Evolutionary conservation across 176 grass and related monocot genomes (phyloP).

Genomic region (Hordeum marinum): DNA sequence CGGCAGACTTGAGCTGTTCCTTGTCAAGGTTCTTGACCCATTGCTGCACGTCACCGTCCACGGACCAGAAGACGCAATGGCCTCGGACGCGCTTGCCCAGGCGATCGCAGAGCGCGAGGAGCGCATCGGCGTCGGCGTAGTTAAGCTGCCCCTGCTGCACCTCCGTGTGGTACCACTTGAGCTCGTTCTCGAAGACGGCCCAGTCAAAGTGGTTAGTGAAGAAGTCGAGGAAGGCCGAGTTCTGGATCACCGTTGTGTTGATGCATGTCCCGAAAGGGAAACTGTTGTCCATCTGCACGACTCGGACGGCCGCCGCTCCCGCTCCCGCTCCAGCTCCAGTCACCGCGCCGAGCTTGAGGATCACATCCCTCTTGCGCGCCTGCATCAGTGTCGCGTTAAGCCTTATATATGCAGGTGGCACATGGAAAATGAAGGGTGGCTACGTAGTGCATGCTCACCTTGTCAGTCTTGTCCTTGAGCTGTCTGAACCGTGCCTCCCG

Average conservation of each 20-base stretch:
- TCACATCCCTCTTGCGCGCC: slow-evolving; percentile 50
- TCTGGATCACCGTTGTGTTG: slow-evolving; percentile 1
- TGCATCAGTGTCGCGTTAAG: background rate
- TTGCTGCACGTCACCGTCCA: slow-evolving; percentile 21
- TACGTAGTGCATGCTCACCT: slow-evolving; percentile 17
- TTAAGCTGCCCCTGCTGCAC: background rate
- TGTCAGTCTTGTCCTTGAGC: slow-evolving; percentile 33
- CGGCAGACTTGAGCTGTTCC: slow-evolving; percentile 17
- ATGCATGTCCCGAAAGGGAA: slow-evolving; percentile 19
- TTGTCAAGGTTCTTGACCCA: slow-evolving; percentile 23
- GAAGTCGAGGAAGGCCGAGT: slow-evolving; percentile 15
- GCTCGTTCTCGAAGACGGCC: slow-evolving; percentile 77
- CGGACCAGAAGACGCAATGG: slow-evolving; percentile 53
- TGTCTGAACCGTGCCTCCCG: slow-evolving; percentile 19
- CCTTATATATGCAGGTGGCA: background rate
- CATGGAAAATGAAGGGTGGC: background rate
- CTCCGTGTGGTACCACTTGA: slow-evolving; percentile 61
- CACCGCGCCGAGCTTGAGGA: slow-evolving; percentile 10
- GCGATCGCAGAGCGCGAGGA: slow-evolving; percentile 34
- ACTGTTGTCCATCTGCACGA: background rate
- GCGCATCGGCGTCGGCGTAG: slow-evolving; percentile 1
- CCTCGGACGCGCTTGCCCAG: slow-evolving; percentile 16
- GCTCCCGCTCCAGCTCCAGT: too few relatives aligned
- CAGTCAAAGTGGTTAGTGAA: slow-evolving; percentile 49
- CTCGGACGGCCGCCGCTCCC: background rate